Conservation (phyloP, 306 rosid genomes). For the Quercus glauca region DNA sequence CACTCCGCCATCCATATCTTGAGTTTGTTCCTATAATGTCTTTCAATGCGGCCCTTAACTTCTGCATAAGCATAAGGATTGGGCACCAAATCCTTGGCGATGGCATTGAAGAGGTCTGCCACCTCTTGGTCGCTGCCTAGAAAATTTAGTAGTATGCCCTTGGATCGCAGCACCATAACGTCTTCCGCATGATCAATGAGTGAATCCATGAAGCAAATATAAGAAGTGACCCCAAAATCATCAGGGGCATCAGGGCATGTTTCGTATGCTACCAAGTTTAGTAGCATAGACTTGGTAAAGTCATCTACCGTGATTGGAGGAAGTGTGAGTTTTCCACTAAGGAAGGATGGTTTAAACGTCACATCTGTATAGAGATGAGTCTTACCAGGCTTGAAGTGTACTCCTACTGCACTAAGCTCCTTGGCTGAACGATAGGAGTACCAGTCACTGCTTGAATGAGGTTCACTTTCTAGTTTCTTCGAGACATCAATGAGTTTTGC, state of each 20-base stretch:
- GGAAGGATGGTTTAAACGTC: fast-evolving
- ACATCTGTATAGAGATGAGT: background rate
- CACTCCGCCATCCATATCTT: conserved; percentile 1
- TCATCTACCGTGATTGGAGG: conserved; percentile 17
- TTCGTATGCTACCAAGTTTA: conserved; percentile 9
- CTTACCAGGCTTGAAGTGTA: background rate
- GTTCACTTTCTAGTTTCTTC: no score
- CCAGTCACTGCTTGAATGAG: background rate
- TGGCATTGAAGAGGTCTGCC: conserved; percentile 4
- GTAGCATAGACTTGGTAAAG: background rate
- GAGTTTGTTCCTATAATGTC: background rate
- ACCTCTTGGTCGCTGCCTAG: conserved; percentile 5
- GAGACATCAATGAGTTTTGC: background rate
- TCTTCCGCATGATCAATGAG: conserved; percentile 13
- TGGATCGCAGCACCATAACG: background rate
- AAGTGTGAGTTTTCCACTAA: background rate
- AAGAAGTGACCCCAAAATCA: background rate
- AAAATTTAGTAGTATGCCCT: background rate
- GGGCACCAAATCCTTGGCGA: background rate
- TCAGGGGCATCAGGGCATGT: conserved; percentile 3
- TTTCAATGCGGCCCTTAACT: background rate
- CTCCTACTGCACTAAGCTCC: conserved; percentile 2
- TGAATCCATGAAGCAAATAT: conserved; percentile 9
- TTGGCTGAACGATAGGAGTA: background rate
- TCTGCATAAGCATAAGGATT: background rate